phyloP scores from a whole-genome alignment of 495 filamentous ascomycete species.

The Penicillium coprophilum region DNA sequence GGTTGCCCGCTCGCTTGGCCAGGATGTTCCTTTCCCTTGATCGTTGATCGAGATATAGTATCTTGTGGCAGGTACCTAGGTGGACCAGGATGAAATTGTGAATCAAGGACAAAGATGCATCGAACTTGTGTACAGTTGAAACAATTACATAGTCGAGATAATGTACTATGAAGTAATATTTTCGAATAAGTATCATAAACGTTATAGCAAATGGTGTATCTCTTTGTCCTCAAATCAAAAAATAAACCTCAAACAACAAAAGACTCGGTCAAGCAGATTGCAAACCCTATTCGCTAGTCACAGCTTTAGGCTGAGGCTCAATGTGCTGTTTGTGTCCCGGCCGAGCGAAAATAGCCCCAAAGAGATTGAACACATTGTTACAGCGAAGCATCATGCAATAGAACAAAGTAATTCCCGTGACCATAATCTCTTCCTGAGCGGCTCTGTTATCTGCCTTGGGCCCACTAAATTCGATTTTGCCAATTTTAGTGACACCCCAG shows the following conservation, averaged over 20 bases:
- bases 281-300: neutral
- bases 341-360: constrained; percentile 26
- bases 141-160: no score
- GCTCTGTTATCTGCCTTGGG: constrained; percentile 14
- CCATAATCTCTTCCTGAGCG: constrained; percentile 36
- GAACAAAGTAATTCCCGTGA: constrained; percentile 31
- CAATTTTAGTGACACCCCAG: constrained; percentile 32
- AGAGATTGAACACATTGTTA: constrained; percentile 26
- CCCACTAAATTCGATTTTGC: constrained; percentile 34
- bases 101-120: neutral
- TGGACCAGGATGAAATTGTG: neutral
- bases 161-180: neutral
- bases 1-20: constrained; percentile 25
- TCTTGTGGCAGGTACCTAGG: neutral
- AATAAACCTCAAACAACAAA: neutral
- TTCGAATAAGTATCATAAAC: neutral
- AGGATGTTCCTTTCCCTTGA: constrained; percentile 22
- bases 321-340: constrained; percentile 16
- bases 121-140: neutral
- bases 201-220: constrained; percentile 6
- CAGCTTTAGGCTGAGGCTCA: neutral
- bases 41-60: neutral
- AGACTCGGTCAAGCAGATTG: neutral
- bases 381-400: constrained; percentile 30
- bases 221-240: neutral